Evolutionary conservation across 2,329 filamentous ascomycete genomes (phyloP).

Genomic region (Passalora sequoiae): DNA sequence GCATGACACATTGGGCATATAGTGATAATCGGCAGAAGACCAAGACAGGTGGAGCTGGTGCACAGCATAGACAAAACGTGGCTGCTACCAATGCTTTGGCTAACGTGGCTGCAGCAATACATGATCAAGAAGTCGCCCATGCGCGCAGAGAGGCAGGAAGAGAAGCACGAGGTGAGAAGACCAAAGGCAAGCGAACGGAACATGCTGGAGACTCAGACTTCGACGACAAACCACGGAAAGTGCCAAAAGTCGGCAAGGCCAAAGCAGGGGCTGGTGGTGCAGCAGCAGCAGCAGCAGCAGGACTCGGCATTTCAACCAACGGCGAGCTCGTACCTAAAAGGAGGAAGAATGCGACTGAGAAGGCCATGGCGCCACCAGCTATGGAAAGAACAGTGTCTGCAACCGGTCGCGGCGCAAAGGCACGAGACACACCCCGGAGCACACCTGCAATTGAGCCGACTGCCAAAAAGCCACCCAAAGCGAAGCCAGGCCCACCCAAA

Average conservation of each 20-base stretch:
- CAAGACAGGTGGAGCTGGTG: conserved; percentile 51
- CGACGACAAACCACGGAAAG: conserved; percentile 68
- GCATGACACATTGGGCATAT: conserved; percentile 91
- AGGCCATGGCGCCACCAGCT: conserved; percentile 42
- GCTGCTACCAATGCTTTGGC: conserved; percentile 64
- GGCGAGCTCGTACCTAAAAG: conserved; percentile 64
- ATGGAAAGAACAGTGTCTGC: conserved; percentile 66
- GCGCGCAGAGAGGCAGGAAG: conserved; percentile 70
- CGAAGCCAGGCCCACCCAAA: conserved; percentile 58
- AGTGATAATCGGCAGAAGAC: conserved; percentile 66
- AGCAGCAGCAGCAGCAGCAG: conserved; percentile 36
- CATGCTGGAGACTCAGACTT: conserved; percentile 68
- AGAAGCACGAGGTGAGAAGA: conserved; percentile 63
- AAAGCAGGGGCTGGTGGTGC: conserved; percentile 45
- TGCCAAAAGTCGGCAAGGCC: conserved; percentile 56
- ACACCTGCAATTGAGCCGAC: conserved; percentile 60
- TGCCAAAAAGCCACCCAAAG: conserved; percentile 68
- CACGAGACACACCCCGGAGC: conserved; percentile 58
- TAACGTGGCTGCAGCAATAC: conserved; percentile 66
- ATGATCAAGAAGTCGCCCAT: conserved; percentile 77
- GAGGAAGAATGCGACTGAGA: conserved; percentile 79
- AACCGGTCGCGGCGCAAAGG: conserved; percentile 30
- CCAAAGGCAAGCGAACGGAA: conserved; percentile 59
- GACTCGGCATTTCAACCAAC: conserved; percentile 60
- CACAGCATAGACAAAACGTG: conserved; percentile 72